Evolutionary conservation across 179 eudicot species (phyloP).

Genomic region (Vitellaria paradoxa): DNA sequence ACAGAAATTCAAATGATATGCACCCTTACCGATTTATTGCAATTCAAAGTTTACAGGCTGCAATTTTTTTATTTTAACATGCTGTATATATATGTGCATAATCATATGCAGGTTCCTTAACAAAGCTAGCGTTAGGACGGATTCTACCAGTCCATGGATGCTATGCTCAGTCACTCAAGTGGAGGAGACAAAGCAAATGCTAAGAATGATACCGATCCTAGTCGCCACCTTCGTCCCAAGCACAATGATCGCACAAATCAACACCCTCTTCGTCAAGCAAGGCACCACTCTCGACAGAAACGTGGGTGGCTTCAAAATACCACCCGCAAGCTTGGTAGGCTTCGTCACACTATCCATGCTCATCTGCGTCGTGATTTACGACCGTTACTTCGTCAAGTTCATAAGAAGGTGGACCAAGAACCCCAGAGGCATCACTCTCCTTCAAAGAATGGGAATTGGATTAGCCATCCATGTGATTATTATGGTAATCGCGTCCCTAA

Average conservation of each 20-base stretch:
- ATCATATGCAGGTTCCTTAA: constrained; percentile 33
- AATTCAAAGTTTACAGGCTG: too few relatives aligned
- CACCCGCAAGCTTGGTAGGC: constrained; percentile 48
- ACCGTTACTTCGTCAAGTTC: constrained; percentile 34
- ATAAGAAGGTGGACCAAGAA: constrained; percentile 36
- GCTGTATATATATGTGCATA: too few relatives aligned
- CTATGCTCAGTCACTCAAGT: constrained; percentile 51
- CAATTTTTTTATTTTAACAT: too few relatives aligned
- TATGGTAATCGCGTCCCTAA: constrained; percentile 39
- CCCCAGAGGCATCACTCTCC: constrained; percentile 48
- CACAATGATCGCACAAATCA: constrained; percentile 48
- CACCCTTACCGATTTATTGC: too few relatives aligned
- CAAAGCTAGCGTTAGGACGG: constrained; percentile 44
- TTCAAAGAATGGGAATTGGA: constrained; percentile 56
- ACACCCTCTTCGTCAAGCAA: constrained; percentile 55
- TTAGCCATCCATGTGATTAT: constrained; percentile 34
- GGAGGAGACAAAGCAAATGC: constrained; percentile 54
- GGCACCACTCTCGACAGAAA: constrained; percentile 43
- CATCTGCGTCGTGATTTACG: constrained; percentile 38
- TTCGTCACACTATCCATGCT: constrained; percentile 55
- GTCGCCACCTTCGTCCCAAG: constrained; percentile 46
- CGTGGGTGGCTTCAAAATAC: constrained; percentile 36
- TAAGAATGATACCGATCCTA: constrained; percentile 51
- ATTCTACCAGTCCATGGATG: constrained; percentile 39
- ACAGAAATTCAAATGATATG: too few relatives aligned